phyloP scores from a whole-genome alignment of 306 rosid species.

The Cicer chorassanicum region DNA sequence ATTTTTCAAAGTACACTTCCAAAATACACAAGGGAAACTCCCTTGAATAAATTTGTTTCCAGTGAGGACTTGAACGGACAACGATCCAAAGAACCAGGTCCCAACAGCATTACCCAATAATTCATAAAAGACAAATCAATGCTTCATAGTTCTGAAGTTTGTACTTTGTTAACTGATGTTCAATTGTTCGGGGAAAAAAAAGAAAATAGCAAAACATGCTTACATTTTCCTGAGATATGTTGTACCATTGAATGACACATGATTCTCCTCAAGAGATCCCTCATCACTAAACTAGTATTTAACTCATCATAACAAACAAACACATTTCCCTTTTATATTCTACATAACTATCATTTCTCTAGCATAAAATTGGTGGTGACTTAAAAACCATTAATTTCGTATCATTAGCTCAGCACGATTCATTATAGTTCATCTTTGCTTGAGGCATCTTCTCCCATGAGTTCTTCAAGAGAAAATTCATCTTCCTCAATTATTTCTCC shows the following conservation, averaged over 20 bases:
- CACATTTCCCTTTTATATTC: constrained; percentile 11
- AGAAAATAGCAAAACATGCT: constrained; percentile 5
- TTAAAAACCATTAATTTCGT: constrained; percentile 26
- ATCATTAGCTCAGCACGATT: not conserved
- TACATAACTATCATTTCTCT: constrained; percentile 25
- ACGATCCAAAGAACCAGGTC: not conserved
- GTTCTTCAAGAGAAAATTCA: constrained; percentile 95
- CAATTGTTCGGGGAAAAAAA: constrained; percentile 7
- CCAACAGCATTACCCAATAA: not conserved
- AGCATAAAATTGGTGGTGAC: constrained; percentile 40
- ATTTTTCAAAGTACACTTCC: too few species aligned
- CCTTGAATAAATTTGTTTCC: too few species aligned
- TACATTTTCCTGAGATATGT: constrained; percentile 30
- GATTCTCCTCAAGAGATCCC: constrained; percentile 41
- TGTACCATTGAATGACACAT: constrained; percentile 26
- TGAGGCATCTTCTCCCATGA: constrained; percentile 79
- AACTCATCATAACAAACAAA: constrained; percentile 41
- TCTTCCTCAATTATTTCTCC: constrained; percentile 92
- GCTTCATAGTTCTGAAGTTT: not conserved
- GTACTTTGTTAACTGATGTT: not conserved
- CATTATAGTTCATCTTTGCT: constrained; percentile 72
- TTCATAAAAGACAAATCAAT: not conserved
- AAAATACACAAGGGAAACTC: too few species aligned
- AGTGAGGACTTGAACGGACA: too few species aligned
- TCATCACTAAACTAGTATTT: constrained; percentile 34